Evolutionary conservation across 192 early-diverging fungal species (phyloP).

Genomic region (Entrophospora sp.): DNA sequence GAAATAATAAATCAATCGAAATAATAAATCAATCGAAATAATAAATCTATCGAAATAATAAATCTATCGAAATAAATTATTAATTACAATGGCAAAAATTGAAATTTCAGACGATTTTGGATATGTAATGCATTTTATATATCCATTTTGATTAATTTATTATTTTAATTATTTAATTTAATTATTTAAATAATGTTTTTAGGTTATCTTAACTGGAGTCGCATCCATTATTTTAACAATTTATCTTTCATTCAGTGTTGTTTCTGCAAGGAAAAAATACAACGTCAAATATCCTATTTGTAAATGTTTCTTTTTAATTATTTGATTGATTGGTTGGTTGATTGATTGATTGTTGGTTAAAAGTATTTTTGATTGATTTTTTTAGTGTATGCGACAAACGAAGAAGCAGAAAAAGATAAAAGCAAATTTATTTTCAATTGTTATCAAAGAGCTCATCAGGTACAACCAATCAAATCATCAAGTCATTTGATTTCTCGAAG

Average conservation of each 20-base stretch:
- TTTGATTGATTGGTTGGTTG: too few species aligned
- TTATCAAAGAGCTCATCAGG: conserved; percentile 49
- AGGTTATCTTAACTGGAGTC: conserved; percentile 35
- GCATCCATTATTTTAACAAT: conserved; percentile 27
- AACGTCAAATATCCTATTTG: neutral
- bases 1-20: too few species aligned
- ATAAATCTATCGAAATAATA: too few species aligned
- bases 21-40: too few species aligned
- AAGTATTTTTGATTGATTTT: too few species aligned
- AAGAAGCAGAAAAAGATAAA: conserved; percentile 51
- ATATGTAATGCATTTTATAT: neutral
- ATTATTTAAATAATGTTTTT: neutral
- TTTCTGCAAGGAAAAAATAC: conserved; percentile 10
- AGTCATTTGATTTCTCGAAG: too few species aligned
- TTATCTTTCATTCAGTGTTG: conserved; percentile 44
- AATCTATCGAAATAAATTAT: too few species aligned
- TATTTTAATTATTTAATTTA: neutral
- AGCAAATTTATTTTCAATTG: conserved; percentile 70
- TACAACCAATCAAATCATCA: too few species aligned
- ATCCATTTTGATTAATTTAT: neutral
- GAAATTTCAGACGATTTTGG: conserved; percentile 1
- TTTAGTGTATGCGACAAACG: conserved; percentile 51
- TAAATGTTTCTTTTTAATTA: neutral
- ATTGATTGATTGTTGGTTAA: too few species aligned
- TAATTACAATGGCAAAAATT: neutral